Evolutionary conservation across 257 asterid genomes (phyloP).

Genomic region (Nicotiana tabacum): DNA sequence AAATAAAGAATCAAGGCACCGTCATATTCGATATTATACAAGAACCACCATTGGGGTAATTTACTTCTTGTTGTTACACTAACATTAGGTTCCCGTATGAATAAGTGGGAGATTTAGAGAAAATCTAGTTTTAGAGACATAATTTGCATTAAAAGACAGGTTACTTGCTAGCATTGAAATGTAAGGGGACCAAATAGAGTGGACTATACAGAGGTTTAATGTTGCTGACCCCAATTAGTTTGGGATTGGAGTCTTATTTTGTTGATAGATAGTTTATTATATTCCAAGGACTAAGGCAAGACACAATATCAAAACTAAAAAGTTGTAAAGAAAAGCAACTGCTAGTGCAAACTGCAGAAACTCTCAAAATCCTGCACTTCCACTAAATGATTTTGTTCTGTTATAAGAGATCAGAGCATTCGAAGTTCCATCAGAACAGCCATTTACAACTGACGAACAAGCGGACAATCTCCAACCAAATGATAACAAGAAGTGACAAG

Average conservation of each 20-base stretch:
- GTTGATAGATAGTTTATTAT: not conserved
- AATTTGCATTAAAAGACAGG: not conserved
- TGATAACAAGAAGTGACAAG: conserved; percentile 5
- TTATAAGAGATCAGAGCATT: not conserved
- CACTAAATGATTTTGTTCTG: not conserved
- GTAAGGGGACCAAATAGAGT: not conserved
- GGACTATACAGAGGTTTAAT: too few species aligned
- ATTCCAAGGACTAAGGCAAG: not conserved
- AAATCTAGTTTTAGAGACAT: not conserved
- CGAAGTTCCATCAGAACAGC: not conserved
- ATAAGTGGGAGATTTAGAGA: not conserved
- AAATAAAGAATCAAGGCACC: not conserved
- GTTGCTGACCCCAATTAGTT: not conserved
- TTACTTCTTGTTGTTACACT: not conserved
- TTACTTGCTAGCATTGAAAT: not conserved
- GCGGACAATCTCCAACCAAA: not conserved
- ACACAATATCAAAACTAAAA: not conserved
- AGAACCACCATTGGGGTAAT: too few species aligned
- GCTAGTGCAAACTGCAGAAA: not conserved
- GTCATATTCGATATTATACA: not conserved
- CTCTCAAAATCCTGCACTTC: not conserved
- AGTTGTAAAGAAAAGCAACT: not conserved
- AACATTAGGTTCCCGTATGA: not conserved
- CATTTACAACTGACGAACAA: conserved; percentile 1
- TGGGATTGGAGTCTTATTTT: not conserved